Base-by-base conservation (phyloP, 768 basidiomycete genomes). In the Crassisporium funariophilum region DNA sequence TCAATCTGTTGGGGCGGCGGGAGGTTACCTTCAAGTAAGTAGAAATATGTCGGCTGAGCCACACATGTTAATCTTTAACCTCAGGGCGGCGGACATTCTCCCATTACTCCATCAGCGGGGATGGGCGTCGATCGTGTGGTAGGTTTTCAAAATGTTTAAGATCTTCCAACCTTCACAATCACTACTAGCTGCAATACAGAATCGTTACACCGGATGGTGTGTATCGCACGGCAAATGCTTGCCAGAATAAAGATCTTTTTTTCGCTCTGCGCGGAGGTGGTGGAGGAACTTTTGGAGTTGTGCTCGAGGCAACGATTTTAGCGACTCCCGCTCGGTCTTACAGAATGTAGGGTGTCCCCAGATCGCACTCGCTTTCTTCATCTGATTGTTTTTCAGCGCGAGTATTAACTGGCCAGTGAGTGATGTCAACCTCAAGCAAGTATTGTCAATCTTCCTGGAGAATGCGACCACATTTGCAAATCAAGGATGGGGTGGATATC, bases 171-270 rank as follows among this genome's bases (percentile, higher is more conserved):
- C 23, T n/a, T 16, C 7, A 27, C 13, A 13, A 11, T 23, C 1
- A 15, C 41, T 27, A 31, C 13, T 16, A 74, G 71, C 66, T 79
- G 4, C 63, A 82, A 54, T 73, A 69, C 59, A 75, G 72, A 44
- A 60, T 81, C 2, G 78, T 81, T 6, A 79, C 77, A 0, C 76
- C 79, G 0, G 75, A 78, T 54, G 79, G 79, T 1, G 40, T 59
- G 22, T 59, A 62, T 50, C 68, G 73, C 24, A 66, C 66, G 0
- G 77, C 66, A 8, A 80, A 77, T 56, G 68, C 63, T 10, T 74
- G 72, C 34, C 69, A 78, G 53, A 76, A 79, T 47, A 44, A 63
- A 35, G 78, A 80, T 56, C 67, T 80, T 0, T 80, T 78, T 62
- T 81, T 71, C 46, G 79, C 78, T 12, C 67, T 81, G 20, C 68